Base-by-base conservation (phyloP, 192 early-diverging fungal genomes). In the Coemansia sp. region DNA sequence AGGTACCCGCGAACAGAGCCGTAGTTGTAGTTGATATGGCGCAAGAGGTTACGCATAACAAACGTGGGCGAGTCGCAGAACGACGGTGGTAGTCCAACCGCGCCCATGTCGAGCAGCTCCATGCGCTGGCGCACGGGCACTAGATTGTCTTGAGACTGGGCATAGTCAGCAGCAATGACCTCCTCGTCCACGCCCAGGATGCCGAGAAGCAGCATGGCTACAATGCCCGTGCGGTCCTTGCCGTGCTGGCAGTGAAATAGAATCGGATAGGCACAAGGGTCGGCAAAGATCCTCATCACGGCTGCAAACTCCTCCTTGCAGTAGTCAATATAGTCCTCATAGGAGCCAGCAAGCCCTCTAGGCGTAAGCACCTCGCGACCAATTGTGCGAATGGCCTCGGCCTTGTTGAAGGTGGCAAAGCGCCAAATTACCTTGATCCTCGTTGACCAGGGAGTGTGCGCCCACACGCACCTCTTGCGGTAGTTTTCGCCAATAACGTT, bases 211-310 rank as follows among this genome's bases (percentile, higher is more conserved):
- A 89, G 65, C 62, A 83, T 84, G 52, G 83, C 77, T 42, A 88
- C 66, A 65, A 89, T 78, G 38, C 86, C 88, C 6, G 88, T 89
- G 60, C 88, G 77, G 63, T 89, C 88, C 64, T 89, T 89, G 53
- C 88, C 88, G 42, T 87, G 84, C 53, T 85, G 80, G 74, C 88
- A 89, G 57, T 89, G 88, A n/a, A 89, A 82, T 38, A 86, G 71
- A 10, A 89, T 80, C 9, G 88, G 88, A 55, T 84, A 86, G 31
- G 83, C 79, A 33, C 66, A 48, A n/a, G 73, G 70, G 56, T 85
- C 82, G 10, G 82, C 73, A 71, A 87, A 85, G 9, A 85, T 66
- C 20, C 75, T 73, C 68, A 89, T 36, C 7, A 80, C 83, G 11
- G 77, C 66, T 1, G 71, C 75, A 59, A 86, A 83, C 68, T 85